These are phyloP conservation scores for Pleurotus sapidus DNA, from an alignment of 768 basidiomycete species.

Conservation along the genomic window DNA sequence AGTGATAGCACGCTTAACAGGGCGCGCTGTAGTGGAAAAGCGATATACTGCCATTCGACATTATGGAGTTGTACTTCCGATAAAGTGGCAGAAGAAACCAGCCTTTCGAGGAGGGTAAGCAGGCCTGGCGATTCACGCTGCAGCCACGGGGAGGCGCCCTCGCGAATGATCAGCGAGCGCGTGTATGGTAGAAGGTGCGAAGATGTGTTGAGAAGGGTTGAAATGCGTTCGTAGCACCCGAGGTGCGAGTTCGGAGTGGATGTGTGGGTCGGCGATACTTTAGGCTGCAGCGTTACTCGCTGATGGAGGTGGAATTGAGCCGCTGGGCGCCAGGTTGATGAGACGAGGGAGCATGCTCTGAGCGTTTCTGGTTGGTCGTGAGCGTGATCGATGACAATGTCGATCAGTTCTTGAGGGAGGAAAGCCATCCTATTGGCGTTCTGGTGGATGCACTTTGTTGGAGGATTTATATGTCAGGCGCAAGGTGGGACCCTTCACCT, in stretches of 20 bases:
- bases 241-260: not conserved
- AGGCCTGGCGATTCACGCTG: not conserved
- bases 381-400: slow-evolving; percentile 19
- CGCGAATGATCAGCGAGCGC: not conserved
- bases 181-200: not conserved
- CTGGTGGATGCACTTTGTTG: too few relatives aligned
- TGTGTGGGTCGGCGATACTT: not conserved
- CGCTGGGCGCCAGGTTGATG: slow-evolving; percentile 16
- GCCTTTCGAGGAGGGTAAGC: not conserved
- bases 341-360: slow-evolving; percentile 11
- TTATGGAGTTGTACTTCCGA: not conserved
- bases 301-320: slow-evolving; percentile 10
- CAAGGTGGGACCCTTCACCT: too few relatives aligned
- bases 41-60: not conserved
- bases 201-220: not conserved
- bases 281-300: not conserved
- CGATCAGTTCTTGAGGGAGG: slow-evolving; percentile 15
- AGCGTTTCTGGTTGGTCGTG: slow-evolving; percentile 13
- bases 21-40: not conserved
- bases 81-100: not conserved
- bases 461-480: too few relatives aligned
- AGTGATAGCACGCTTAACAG: not conserved
- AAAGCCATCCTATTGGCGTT: too few relatives aligned
- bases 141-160: not conserved
- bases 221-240: not conserved